Evolutionary conservation across 192 early-diverging fungal species (phyloP).

Genomic region (Coemansia sp.): DNA sequence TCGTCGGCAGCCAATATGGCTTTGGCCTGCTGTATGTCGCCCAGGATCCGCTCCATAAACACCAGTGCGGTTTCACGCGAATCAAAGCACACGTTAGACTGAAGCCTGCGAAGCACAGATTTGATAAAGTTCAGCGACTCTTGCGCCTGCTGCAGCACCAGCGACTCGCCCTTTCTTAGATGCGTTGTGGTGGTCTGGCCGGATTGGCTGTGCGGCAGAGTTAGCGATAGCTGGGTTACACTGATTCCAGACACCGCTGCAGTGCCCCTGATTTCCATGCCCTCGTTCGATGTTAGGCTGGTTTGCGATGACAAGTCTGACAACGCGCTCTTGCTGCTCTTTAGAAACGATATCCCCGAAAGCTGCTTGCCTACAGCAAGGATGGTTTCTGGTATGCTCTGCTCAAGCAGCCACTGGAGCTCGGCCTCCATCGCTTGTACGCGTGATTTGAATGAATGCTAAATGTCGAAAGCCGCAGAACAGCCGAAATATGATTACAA

Average conservation of each 20-base stretch:
- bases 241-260: constrained; percentile 18
- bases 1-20: constrained; percentile 8
- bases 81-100: not conserved
- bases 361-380: constrained; percentile 2
- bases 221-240: constrained; percentile 39
- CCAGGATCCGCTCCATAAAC: constrained; percentile 10
- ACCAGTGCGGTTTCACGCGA: constrained; percentile 15
- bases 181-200: constrained; percentile 20
- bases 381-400: constrained; percentile 36
- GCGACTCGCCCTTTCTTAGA: constrained; percentile 33
- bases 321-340: constrained; percentile 1
- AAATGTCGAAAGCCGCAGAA: too few relatives aligned
- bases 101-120: constrained; percentile 13
- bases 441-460: too few relatives aligned
- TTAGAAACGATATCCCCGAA: constrained; percentile 11
- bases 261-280: constrained; percentile 17
- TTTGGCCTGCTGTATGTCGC: constrained; percentile 14
- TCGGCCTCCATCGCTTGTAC: constrained; percentile 9
- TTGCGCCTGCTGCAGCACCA: constrained; percentile 27
- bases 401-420: constrained; percentile 29
- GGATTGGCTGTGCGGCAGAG: constrained; percentile 6
- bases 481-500: too few relatives aligned
- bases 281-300: not conserved
- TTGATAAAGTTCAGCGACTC: constrained; percentile 28
- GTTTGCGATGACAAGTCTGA: not conserved